Conservation (phyloP, 257 asterid genomes). For the Penstemon newberryi region DNA sequence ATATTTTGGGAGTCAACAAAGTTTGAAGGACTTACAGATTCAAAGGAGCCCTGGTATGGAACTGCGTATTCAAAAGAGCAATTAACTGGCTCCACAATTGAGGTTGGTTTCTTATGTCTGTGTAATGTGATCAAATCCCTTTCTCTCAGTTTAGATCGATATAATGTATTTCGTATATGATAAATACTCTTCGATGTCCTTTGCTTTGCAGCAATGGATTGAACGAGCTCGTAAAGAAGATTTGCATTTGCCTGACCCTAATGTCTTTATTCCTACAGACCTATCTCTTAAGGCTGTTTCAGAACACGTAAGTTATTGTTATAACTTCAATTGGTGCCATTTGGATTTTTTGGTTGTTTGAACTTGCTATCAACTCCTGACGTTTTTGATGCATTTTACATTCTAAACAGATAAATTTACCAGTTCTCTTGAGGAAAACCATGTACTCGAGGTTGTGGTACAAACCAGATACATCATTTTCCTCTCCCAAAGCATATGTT, state of each 20-base stretch:
- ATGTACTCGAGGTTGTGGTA: constrained; percentile 90
- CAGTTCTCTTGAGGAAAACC: constrained; percentile 72
- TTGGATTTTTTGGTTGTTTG: constrained; percentile 16
- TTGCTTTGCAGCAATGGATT: constrained; percentile 70
- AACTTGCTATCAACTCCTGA: constrained; percentile 21
- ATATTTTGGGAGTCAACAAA: constrained; percentile 93
- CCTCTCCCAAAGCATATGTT: constrained; percentile 85
- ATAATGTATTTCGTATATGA: constrained; percentile 8
- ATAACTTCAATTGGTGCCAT: constrained; percentile 19
- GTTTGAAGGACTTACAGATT: constrained; percentile 68
- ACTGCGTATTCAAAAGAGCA: constrained; percentile 74
- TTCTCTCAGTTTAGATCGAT: constrained; percentile 17
- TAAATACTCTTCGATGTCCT: constrained; percentile 22
- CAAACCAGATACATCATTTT: constrained; percentile 83
- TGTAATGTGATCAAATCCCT: constrained; percentile 22
- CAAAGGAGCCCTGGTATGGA: constrained; percentile 94
- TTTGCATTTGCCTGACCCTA: constrained; percentile 74
- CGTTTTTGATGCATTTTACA: constrained; percentile 33
- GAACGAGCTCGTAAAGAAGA: constrained; percentile 61
- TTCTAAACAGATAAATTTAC: constrained; percentile 62
- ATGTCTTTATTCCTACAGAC: constrained; percentile 92
- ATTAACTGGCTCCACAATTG: constrained; percentile 57
- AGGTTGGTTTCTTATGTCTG: constrained; percentile 55
- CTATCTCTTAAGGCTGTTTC: constrained; percentile 66
- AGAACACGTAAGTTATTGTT: constrained; percentile 51